Evolutionary conservation across 2,329 filamentous ascomycete species (phyloP).

Genomic region (Pseudogymnoascus sp.): DNA sequence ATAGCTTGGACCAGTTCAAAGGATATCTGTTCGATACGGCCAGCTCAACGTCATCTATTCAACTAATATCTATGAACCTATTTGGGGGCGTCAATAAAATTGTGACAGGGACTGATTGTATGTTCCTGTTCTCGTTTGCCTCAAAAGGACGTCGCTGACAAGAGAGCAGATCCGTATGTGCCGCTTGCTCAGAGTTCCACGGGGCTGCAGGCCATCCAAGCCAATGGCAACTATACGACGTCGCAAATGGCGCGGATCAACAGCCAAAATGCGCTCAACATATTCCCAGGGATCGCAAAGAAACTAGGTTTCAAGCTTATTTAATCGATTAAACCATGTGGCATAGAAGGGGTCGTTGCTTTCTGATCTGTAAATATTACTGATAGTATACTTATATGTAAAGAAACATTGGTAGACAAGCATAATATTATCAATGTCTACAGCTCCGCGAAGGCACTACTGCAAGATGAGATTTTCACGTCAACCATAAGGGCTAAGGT

Average conservation of each 20-base stretch:
- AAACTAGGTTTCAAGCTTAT: conserved; percentile 11
- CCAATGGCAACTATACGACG: conserved; percentile 19
- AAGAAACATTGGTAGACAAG: too few relatives aligned
- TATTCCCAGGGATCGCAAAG: conserved; percentile 18
- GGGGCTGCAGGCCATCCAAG: conserved; percentile 10
- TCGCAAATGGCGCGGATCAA: conserved; percentile 19
- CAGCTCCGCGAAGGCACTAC: too few relatives aligned
- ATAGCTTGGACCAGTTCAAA: conserved; percentile 17
- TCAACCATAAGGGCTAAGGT: too few relatives aligned
- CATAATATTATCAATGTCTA: too few relatives aligned
- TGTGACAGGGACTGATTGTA: conserved; percentile 24
- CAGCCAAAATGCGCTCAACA: conserved; percentile 19
- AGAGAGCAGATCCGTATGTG: conserved; percentile 19
- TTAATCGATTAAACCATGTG: too few relatives aligned
- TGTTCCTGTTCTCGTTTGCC: conserved; percentile 6
- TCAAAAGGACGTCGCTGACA: not conserved
- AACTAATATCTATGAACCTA: conserved; percentile 21
- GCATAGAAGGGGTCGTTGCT: too few relatives aligned
- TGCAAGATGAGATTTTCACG: too few relatives aligned
- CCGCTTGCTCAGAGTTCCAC: conserved; percentile 12
- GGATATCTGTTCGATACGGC: conserved; percentile 22
- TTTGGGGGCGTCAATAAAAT: conserved; percentile 19
- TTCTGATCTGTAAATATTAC: too few relatives aligned
- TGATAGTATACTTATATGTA: too few relatives aligned
- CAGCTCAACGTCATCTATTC: conserved; percentile 16